These are phyloP conservation scores for Russula sp. DNA, from an alignment of 768 basidiomycete species.

Conservation along the genomic window DNA sequence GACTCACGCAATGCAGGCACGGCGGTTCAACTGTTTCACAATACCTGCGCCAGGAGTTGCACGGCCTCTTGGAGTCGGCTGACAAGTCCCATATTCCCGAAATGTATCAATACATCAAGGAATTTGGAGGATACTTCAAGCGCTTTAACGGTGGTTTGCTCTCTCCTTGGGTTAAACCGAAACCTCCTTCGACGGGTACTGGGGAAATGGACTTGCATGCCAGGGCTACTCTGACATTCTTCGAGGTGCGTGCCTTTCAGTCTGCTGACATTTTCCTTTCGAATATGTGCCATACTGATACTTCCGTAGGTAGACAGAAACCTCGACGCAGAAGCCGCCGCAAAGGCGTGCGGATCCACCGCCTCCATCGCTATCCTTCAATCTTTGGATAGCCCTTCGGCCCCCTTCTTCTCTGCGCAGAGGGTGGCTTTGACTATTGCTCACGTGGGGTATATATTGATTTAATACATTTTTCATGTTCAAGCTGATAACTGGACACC, in stretches of 20 bases:
- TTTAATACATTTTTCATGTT: background rate
- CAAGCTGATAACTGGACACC: background rate
- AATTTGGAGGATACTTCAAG: conserved; percentile 87
- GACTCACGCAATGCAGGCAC: conserved; percentile 52
- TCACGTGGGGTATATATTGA: conserved; percentile 73
- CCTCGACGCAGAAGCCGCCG: conserved; percentile 63
- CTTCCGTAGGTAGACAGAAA: conserved; percentile 64
- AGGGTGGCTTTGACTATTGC: conserved; percentile 80
- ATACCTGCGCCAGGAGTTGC: conserved; percentile 80
- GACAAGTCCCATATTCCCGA: conserved; percentile 70
- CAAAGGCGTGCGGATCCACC: conserved; percentile 81
- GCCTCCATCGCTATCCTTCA: conserved; percentile 91
- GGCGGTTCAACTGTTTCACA: conserved; percentile 89
- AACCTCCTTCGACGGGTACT: conserved; percentile 26
- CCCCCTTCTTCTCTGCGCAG: conserved; percentile 80
- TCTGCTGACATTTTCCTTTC: background rate
- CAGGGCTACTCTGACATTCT: conserved; percentile 81
- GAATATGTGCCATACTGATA: conserved; percentile 8
- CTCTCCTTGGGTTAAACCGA: conserved; percentile 55
- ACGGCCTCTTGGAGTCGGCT: conserved; percentile 78
- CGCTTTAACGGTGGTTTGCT: conserved; percentile 82
- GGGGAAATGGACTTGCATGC: conserved; percentile 69
- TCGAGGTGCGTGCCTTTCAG: conserved; percentile 59
- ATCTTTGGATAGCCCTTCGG: conserved; percentile 73
- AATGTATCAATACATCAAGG: conserved; percentile 70